Evolutionary conservation across 192 early-diverging fungal genomes (phyloP).

Genomic region (Linnemannia elongata): DNA sequence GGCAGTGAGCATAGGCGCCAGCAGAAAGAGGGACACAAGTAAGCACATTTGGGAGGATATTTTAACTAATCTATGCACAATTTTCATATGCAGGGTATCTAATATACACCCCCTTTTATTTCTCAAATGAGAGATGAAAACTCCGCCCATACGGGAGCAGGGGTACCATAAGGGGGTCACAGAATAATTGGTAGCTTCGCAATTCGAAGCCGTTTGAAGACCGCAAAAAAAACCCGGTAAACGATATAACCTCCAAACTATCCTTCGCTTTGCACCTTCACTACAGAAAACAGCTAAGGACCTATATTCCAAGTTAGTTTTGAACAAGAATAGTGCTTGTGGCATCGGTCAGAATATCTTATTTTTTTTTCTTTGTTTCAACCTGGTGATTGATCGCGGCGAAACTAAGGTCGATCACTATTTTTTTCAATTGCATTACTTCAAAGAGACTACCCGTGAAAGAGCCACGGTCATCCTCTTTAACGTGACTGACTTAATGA

Average conservation of each 20-base stretch:
- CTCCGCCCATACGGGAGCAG: constrained; percentile 13
- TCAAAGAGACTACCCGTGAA: constrained; percentile 11
- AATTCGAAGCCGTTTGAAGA: constrained; percentile 8
- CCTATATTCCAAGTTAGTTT: constrained; percentile 15
- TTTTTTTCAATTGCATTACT: constrained; percentile 14
- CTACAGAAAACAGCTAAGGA: constrained; percentile 18
- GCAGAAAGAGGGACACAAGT: constrained; percentile 16
- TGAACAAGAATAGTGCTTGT: constrained; percentile 1
- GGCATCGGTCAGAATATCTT: constrained; percentile 11
- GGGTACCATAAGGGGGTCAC: constrained; percentile 6
- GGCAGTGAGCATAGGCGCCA: constrained; percentile 22
- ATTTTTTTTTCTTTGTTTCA: background rate
- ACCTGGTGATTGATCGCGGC: too few species aligned
- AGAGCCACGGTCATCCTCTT: constrained; percentile 3
- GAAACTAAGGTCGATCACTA: too few species aligned
- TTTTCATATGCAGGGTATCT: constrained; percentile 29
- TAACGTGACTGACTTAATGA: constrained; percentile 14
- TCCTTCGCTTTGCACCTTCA: constrained; percentile 19
- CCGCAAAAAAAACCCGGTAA: constrained; percentile 18
- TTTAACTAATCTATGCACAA: constrained; percentile 29
- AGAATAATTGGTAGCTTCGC: constrained; percentile 8
- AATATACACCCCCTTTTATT: constrained; percentile 14
- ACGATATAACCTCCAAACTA: constrained; percentile 14
- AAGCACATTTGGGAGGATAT: background rate
- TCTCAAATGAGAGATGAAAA: constrained; percentile 15